A percentile compares a stretch with the other conserved stretches of the same genome.
Evolutionary conservation across 2,329 filamentous ascomycete genomes (phyloP).

Genomic region (Aspergillus sojae): DNA sequence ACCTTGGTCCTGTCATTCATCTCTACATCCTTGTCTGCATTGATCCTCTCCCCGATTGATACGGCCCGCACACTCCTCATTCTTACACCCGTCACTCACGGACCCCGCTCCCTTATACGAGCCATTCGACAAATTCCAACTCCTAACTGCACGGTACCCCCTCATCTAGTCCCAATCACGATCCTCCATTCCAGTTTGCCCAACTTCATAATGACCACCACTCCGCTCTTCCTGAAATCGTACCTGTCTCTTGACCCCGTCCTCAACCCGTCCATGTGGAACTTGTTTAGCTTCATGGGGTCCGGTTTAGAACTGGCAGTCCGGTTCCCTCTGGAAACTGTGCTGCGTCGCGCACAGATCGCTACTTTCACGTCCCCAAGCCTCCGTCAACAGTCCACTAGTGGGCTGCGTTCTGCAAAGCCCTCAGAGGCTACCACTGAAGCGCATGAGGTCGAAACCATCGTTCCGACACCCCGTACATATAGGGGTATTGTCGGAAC

Average conservation of each 20-base stretch:
- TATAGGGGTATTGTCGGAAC: conserved; percentile 90
- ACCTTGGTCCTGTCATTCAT: conserved; percentile 74
- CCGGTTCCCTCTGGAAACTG: conserved; percentile 88
- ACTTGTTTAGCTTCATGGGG: conserved; percentile 77
- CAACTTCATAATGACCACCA: conserved; percentile 77
- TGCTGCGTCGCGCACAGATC: conserved; percentile 85
- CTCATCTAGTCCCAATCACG: conserved; percentile 76
- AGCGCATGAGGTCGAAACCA: conserved; percentile 61
- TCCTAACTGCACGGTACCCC: conserved; percentile 66
- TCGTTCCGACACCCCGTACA: conserved; percentile 73
- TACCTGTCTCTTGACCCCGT: conserved; percentile 82
- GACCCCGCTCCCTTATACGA: conserved; percentile 75
- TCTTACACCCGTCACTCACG: conserved; percentile 74
- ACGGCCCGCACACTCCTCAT: conserved; percentile 85
- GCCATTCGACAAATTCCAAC: conserved; percentile 78
- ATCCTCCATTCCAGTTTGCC: conserved; percentile 83
- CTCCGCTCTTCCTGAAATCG: conserved; percentile 82
- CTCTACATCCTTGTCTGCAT: conserved; percentile 69
- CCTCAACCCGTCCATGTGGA: conserved; percentile 78
- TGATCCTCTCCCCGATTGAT: conserved; percentile 84
- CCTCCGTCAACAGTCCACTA: conserved; percentile 37
- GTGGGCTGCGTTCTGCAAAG: conserved; percentile 19
- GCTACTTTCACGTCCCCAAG: conserved; percentile 65
- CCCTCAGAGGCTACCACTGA: conserved; percentile 13
- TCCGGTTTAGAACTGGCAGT: conserved; percentile 80